A percentile compares a stretch with the other conserved stretches of the same genome.
These are phyloP conservation scores for Erigeron canadensis DNA, from an alignment of 129 eudicot species.

Conservation along the genomic window DNA sequence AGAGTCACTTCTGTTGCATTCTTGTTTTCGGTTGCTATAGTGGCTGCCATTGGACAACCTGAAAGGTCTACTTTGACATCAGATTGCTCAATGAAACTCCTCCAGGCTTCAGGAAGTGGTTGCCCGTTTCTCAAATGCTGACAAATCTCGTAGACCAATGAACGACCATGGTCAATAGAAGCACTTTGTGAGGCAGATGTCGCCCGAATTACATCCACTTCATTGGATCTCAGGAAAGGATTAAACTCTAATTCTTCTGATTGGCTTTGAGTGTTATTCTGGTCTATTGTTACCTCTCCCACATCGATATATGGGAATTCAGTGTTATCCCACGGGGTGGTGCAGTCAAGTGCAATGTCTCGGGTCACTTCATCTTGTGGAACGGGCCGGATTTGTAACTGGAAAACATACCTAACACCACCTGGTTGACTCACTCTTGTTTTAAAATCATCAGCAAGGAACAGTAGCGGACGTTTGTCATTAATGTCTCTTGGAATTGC, in stretches of 20 bases:
- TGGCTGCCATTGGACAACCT: slow-evolving; percentile 72
- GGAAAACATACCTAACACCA: slow-evolving; percentile 65
- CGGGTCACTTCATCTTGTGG: slow-evolving; percentile 51
- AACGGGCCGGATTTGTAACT: slow-evolving; percentile 58
- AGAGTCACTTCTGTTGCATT: slow-evolving; percentile 42
- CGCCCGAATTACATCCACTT: slow-evolving; percentile 68
- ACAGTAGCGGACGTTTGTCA: slow-evolving; percentile 67
- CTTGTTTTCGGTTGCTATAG: slow-evolving; percentile 38
- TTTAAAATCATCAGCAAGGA: slow-evolving; percentile 78
- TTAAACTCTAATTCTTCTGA: slow-evolving; percentile 68
- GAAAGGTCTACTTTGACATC: slow-evolving; percentile 87
- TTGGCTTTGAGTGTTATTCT: slow-evolving; percentile 50
- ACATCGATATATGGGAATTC: slow-evolving; percentile 58
- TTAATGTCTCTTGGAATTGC: slow-evolving; percentile 67
- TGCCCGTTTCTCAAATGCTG: slow-evolving; percentile 69
- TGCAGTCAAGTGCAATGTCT: slow-evolving; percentile 73
- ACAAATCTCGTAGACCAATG: slow-evolving; percentile 72
- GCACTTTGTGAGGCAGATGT: slow-evolving; percentile 79
- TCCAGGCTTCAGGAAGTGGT: slow-evolving; percentile 86
- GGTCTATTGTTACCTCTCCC: slow-evolving; percentile 65
- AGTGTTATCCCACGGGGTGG: slow-evolving; percentile 70
- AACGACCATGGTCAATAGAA: slow-evolving; percentile 88
- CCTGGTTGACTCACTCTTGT: slow-evolving; percentile 62
- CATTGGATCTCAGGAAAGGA: slow-evolving; percentile 65
- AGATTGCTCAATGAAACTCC: slow-evolving; percentile 67